A percentile compares a stretch with the other conserved stretches of the same genome.
Evolutionary conservation across 495 filamentous ascomycete species (phyloP).

Genomic region (Jackrogersella minutella): DNA sequence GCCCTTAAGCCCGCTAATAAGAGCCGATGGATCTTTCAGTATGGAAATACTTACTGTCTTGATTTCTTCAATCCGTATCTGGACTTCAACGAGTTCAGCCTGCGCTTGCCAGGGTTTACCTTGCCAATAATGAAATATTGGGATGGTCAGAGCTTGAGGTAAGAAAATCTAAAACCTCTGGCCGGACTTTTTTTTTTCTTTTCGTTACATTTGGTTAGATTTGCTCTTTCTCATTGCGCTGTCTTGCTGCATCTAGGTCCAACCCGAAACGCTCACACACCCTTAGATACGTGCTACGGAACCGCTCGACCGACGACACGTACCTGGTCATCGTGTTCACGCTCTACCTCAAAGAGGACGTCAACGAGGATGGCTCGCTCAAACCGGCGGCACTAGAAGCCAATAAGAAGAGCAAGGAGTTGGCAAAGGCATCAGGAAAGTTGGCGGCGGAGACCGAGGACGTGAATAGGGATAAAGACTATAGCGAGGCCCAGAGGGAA

Average conservation of each 20-base stretch:
- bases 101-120: slow-evolving; percentile 80
- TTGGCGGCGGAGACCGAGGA: not conserved
- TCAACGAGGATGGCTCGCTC: slow-evolving; percentile 65
- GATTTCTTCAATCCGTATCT: slow-evolving; percentile 96
- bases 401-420: slow-evolving; percentile 7
- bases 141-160: slow-evolving; percentile 71
- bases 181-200: not conserved
- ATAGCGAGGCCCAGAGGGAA: slow-evolving; percentile 12
- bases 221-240: slow-evolving; percentile 16
- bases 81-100: slow-evolving; percentile 80
- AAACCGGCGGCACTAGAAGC: slow-evolving; percentile 52
- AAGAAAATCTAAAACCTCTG: slow-evolving; percentile 25
- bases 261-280: slow-evolving; percentile 65
- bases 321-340: slow-evolving; percentile 84
- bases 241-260: slow-evolving; percentile 37
- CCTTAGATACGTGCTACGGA: slow-evolving; percentile 87
- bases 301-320: slow-evolving; percentile 70
- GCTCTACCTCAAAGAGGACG: slow-evolving; percentile 68
- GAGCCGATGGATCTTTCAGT: slow-evolving; percentile 58
- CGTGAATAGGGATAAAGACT: slow-evolving; percentile 19
- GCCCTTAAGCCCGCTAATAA: slow-evolving; percentile 64
- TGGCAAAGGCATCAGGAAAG: slow-evolving; percentile 1
- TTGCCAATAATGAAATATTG: slow-evolving; percentile 82
- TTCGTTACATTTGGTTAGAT: slow-evolving; percentile 15
- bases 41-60: slow-evolving; percentile 66